Evolutionary conservation across 257 asterid species (phyloP).

Genomic region (Solanum chilense): DNA sequence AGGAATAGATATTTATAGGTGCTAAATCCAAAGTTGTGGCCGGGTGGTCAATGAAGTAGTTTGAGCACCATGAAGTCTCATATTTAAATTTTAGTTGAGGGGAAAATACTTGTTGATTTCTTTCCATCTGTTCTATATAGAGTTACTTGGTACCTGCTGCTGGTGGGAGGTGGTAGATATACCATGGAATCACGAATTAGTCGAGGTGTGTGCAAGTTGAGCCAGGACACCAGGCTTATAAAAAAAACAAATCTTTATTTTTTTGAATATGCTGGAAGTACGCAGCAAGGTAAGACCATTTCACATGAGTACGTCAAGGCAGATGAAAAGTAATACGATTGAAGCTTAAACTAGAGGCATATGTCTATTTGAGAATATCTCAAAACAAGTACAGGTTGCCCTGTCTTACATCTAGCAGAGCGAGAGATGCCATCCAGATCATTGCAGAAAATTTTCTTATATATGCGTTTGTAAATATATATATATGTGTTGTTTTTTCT

Average conservation of each 20-base stretch:
- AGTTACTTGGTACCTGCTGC: neutral
- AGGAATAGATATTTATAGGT: neutral
- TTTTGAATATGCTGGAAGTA: neutral
- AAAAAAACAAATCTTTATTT: neutral
- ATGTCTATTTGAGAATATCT: neutral
- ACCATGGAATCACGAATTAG: neutral
- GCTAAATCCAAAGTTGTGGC: neutral
- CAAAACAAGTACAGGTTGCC: neutral
- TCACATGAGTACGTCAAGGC: neutral
- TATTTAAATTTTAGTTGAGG: neutral
- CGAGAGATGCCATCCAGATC: neutral
- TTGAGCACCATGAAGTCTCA: neutral
- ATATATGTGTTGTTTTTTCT: no score
- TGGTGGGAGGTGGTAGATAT: neutral
- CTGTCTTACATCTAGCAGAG: neutral
- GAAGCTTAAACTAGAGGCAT: neutral
- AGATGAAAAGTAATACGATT: neutral
- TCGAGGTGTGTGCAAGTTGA: neutral
- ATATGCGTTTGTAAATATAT: neutral
- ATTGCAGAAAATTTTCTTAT: neutral
- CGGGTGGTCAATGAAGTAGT: neutral
- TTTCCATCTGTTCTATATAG: neutral
- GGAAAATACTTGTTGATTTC: neutral
- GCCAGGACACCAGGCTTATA: neutral
- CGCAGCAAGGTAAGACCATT: neutral